Evolutionary conservation across 768 basidiomycete species (phyloP), one percentile per base, ranked within the genome.

Genomic region (Baorangia bicolor): DNA sequence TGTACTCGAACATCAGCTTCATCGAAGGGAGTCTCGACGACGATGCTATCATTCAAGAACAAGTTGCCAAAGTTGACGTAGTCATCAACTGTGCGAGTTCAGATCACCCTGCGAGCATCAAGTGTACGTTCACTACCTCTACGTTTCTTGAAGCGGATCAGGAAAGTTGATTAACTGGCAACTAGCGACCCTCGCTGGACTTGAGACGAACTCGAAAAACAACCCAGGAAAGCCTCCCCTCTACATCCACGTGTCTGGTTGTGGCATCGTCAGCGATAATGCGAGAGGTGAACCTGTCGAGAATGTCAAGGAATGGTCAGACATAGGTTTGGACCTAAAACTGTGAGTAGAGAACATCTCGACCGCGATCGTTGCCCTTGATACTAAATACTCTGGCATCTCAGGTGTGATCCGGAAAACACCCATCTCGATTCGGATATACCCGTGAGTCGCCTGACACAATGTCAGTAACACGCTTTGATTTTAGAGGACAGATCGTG

Each of bases 161-260:
- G 18, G 18, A 39, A 11, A 41, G 40, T 20, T 58, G 30, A 53
- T 33, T 6, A n/a, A 28, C 10, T 11, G 23, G 1, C 25, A 25
- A 41, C 44, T 52, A 75, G 78, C 75, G 1, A 77, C 70, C 25
- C 69, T 79, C 2, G 64, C 62, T 2, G 78, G 76, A 13, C 64
- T 79, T 16, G 69, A 75, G 57, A 70, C 61, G n/a, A 68, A 68
- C 52, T 73, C 75, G 16, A 65, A 62, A n/a, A 61, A 58, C 28
- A 62, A 70, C 13, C 74, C 74, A 2, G 74, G 68, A 13, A 70
- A 71, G 27, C 74, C 76, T 2, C 79, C 78, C 0, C 52, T 78
- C 25, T 80, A 77, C 50, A 68, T 80, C 44, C 77, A 80, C 38
- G 63, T 77, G 20, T 78, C 78, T 2, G 78, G 78, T 3, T 63